Percentiles rank a stretch among this genome's conserved stretches.
phyloP scores from a whole-genome alignment of 2,329 filamentous ascomycete genomes.

The Cladosporium oxysporum region DNA sequence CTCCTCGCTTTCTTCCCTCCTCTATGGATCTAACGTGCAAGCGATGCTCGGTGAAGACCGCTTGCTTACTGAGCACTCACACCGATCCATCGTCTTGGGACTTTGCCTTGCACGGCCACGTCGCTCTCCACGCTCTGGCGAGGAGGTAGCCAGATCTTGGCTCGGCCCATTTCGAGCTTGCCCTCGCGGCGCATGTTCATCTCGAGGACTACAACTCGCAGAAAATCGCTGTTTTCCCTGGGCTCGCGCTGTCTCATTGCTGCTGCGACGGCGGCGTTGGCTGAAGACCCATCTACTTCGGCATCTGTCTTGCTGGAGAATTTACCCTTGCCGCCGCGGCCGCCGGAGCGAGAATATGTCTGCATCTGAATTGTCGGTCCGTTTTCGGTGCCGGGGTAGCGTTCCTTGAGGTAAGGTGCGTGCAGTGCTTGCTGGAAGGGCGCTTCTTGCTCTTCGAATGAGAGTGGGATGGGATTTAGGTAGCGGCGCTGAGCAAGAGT shows the following conservation, averaged over 20 bases:
- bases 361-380: slow-evolving; percentile 64
- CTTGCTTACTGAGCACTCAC: slow-evolving; percentile 29
- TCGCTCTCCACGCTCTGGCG: slow-evolving; percentile 41
- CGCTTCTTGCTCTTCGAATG: slow-evolving; percentile 41
- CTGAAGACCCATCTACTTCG: slow-evolving; percentile 36
- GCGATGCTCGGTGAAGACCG: background rate
- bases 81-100: slow-evolving; percentile 35
- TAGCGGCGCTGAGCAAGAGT: slow-evolving; percentile 61
- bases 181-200: slow-evolving; percentile 68
- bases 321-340: slow-evolving; percentile 9
- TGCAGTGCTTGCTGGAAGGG: slow-evolving; percentile 40
- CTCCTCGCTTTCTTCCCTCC: background rate
- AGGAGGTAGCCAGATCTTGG: slow-evolving; percentile 63
- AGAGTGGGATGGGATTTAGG: slow-evolving; percentile 56
- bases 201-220: slow-evolving; percentile 65
- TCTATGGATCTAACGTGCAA: background rate
- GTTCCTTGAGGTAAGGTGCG: slow-evolving; percentile 34
- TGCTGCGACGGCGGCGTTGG: slow-evolving; percentile 38
- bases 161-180: slow-evolving; percentile 61
- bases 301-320: slow-evolving; percentile 32
- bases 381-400: slow-evolving; percentile 35
- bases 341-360: slow-evolving; percentile 52
- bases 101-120: slow-evolving; percentile 23
- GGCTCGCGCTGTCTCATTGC: slow-evolving; percentile 55
- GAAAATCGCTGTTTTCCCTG: slow-evolving; percentile 64